Conservation (phyloP, 257 asterid genomes). For the Gentiana straminea region DNA sequence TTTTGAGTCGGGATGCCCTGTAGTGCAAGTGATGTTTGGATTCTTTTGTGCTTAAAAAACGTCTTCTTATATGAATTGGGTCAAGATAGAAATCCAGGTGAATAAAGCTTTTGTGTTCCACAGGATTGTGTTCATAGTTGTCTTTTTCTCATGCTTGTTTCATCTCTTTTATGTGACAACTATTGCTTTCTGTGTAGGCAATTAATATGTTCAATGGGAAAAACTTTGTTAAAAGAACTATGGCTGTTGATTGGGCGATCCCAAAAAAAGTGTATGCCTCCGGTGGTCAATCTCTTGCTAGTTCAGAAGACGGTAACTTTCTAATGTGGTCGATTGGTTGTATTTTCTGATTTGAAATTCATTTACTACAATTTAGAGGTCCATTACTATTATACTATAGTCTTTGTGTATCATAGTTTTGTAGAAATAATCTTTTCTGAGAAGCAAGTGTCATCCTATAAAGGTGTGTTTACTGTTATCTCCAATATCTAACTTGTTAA, state of each 20-base stretch:
- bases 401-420: no score
- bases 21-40: no score
- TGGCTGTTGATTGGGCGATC: constrained; percentile 97
- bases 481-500: no score
- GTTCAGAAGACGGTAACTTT: constrained; percentile 47
- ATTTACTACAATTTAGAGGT: no score
- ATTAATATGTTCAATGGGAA: constrained; percentile 73
- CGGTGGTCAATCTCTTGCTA: constrained; percentile 37
- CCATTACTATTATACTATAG: no score
- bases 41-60: no score
- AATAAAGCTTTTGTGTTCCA: background rate
- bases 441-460: no score
- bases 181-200: constrained; percentile 39
- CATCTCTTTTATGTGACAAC: background rate
- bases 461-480: no score
- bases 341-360: background rate
- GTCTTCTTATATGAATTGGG: background rate
- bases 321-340: background rate
- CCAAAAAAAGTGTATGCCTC: constrained; percentile 59
- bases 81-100: background rate
- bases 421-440: no score
- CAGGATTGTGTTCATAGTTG: background rate
- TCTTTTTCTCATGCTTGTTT: background rate
- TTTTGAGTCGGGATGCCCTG: no score
- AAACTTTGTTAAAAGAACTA: constrained; percentile 52